Percentiles rank a stretch among this genome's conserved stretches.
Conservation (phyloP, 2,329 filamentous ascomycete species). For the Colletotrichum cereale region DNA sequence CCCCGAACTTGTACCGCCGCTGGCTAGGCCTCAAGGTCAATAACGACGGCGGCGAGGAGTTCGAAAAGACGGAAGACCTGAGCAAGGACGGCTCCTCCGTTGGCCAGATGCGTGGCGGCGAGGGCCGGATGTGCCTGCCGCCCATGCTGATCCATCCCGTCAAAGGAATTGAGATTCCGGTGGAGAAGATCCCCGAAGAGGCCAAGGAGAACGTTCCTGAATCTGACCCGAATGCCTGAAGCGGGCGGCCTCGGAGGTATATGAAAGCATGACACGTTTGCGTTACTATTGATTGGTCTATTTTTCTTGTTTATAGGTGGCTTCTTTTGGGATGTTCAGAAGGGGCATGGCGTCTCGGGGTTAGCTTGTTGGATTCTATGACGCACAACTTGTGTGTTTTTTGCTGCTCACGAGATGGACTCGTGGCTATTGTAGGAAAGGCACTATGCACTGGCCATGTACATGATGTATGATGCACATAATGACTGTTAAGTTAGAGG, state of each 20-base stretch:
- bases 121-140: conserved; percentile 91
- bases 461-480: conserved; percentile 40
- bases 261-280: conserved; percentile 32
- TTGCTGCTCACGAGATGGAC: conserved; percentile 15
- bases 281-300: conserved; percentile 20
- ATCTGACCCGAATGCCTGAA: conserved; percentile 63
- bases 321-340: conserved; percentile 31
- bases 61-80: conserved; percentile 71
- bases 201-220: conserved; percentile 58
- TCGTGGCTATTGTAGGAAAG: conserved; percentile 35
- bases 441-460: conserved; percentile 34
- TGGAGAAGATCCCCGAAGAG: conserved; percentile 66
- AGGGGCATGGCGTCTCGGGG: conserved; percentile 36
- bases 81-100: conserved; percentile 64
- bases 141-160: conserved; percentile 92
- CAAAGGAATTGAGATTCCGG: conserved; percentile 78
- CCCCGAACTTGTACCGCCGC: conserved; percentile 82
- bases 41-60: conserved; percentile 82
- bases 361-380: conserved; percentile 37
- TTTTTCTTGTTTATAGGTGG: conserved; percentile 20
- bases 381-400: conserved; percentile 2
- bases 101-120: conserved; percentile 71
- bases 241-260: neutral
- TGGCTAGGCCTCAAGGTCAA: conserved; percentile 89
- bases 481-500: conserved; percentile 39